Evolutionary conservation across 805 yeast genomes (phyloP).

Genomic region (Yamadazyma philogaea): DNA sequence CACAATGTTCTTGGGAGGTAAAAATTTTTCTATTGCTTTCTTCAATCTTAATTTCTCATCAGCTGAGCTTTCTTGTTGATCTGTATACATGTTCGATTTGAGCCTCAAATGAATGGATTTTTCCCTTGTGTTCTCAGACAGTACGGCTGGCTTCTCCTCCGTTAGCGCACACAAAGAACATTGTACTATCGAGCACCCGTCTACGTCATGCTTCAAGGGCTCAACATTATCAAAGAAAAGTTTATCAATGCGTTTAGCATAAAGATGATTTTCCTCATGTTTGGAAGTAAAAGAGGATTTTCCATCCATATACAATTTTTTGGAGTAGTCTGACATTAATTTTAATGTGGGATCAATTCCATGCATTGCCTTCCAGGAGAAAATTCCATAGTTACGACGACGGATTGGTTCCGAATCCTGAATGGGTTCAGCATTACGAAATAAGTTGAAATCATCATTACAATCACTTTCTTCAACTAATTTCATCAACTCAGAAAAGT

Average conservation of each 20-base stretch:
- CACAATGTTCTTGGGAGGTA: constrained; percentile 55
- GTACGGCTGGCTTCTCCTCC: background rate
- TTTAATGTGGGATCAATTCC: constrained; percentile 8
- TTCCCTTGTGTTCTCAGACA: background rate
- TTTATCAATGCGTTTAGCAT: constrained; percentile 6
- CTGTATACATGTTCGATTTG: background rate
- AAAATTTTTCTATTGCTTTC: constrained; percentile 18
- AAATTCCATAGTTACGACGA: constrained; percentile 7
- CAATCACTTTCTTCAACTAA: constrained; percentile 4
- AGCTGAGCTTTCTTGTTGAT: background rate
- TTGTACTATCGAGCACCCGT: background rate
- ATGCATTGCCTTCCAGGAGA: constrained; percentile 10
- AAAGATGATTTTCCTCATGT: constrained; percentile 2
- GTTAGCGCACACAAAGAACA: constrained; percentile 1
- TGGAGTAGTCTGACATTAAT: background rate
- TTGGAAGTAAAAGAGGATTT: constrained; percentile 6
- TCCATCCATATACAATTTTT: background rate
- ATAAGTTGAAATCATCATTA: constrained; percentile 2
- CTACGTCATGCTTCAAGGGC: constrained; percentile 6
- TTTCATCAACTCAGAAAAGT: constrained; percentile 7
- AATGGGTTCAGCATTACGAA: background rate
- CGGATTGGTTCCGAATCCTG: constrained; percentile 5
- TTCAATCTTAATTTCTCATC: constrained; percentile 17
- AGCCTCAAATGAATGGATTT: background rate
- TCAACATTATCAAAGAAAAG: constrained; percentile 8